These are phyloP conservation scores for Solanum ossicruentum DNA, from an alignment of 257 asterid species.

Conservation along the genomic window DNA sequence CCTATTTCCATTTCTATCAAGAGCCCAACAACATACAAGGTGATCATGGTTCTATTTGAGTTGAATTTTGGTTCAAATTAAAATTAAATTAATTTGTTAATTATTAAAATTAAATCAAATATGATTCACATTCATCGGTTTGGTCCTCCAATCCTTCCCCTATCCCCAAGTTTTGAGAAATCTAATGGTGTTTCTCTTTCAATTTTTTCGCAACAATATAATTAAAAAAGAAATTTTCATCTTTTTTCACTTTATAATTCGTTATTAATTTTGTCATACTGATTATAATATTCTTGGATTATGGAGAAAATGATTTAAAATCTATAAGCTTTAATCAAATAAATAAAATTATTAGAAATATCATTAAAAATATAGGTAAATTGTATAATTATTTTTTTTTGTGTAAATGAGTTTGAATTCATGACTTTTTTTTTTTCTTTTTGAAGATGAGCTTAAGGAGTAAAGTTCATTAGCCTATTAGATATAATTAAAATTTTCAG, in stretches of 20 bases:
- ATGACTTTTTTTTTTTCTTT: not conserved
- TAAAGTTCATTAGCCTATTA: not conserved
- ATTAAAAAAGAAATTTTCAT: not conserved
- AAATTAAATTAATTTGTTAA: not conserved
- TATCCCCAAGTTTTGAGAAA: not conserved
- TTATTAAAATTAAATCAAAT: not conserved
- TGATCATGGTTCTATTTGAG: not conserved
- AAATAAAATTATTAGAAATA: not conserved
- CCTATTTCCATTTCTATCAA: not conserved
- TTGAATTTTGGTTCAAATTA: not conserved
- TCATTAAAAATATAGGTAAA: not conserved
- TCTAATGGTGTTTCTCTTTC: not conserved
- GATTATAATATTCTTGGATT: not conserved
- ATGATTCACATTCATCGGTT: not conserved
- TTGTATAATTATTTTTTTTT: not conserved
- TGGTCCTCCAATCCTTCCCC: not conserved
- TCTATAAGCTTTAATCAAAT: not conserved
- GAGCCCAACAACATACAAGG: not conserved
- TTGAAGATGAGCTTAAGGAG: not conserved
- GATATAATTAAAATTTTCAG: not conserved
- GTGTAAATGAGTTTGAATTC: not conserved
- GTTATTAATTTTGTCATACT: not conserved
- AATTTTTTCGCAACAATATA: not conserved
- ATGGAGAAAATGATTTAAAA: not conserved
- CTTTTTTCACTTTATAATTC: not conserved